Evolutionary conservation across 2,329 filamentous ascomycete species (phyloP), one percentile per base, ranked within the genome.

Genomic region (Coleophoma crateriformis): DNA sequence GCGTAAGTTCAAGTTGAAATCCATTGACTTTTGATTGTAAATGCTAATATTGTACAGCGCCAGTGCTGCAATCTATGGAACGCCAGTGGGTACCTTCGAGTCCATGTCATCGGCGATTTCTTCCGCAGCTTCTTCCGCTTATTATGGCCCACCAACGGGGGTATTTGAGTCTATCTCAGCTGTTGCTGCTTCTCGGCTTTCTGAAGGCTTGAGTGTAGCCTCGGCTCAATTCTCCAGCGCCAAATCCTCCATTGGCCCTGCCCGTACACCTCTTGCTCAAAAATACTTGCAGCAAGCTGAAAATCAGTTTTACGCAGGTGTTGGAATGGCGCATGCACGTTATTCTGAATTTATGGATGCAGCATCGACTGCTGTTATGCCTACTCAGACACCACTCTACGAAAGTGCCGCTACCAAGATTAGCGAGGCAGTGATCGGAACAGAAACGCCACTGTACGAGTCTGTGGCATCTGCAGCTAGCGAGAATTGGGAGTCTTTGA

Each of bases 281-380:
- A 84, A 69, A 73, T 78, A 75, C 69, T 80, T 71, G 63, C 81
- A 74, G 63, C 84, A 75, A 71, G 85, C 79, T 42, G 78, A 75
- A 57, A 69, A 77, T 57, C 78, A 82, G 61, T 92, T 92, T 67
- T 91, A 90, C 58, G 85, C 89, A 55, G 88, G 85, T 11, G 68
- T 94, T 20, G 89, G 89, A 27, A 67, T 89, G 41, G 89, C 90
- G 1, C 86, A 95, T 60, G 88, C 84, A 40, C 81, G 85, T 35
- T 94, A 94, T 65, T 82, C 84, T 5, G 84, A 85, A 45, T 92
- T 94, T 61, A 56, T 94, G 2, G 75, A 76, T 12, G 82, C 84
- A 4, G 88, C 87, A 7, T 89, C 86, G 10, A 82, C 78, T 34
- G 87, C 84, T 17, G 72, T 89, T 38, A 79, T 81, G 11, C 79